phyloP scores from a whole-genome alignment of 352 stramenopile genomes.

The Nothophytophthora sp. region DNA sequence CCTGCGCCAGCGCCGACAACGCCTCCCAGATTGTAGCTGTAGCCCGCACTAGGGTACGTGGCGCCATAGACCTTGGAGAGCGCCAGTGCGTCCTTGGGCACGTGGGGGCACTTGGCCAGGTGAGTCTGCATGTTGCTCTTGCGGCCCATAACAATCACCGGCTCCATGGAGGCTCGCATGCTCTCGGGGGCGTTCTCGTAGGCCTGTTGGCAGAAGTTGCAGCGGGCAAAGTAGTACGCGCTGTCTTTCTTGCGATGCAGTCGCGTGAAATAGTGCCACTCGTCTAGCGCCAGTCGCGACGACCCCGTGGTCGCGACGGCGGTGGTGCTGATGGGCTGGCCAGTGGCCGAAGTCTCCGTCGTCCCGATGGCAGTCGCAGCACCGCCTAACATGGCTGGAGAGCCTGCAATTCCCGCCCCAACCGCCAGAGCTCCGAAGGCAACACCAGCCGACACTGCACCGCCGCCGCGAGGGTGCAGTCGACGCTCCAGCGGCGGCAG shows the following conservation, averaged over 20 bases:
- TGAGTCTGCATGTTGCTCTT: slow-evolving; percentile 89
- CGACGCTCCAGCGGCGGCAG: slow-evolving; percentile 54
- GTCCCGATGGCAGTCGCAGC: neutral
- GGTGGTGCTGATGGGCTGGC: slow-evolving; percentile 4
- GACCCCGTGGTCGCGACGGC: slow-evolving; percentile 11
- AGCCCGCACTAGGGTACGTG: too few relatives aligned
- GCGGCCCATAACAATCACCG: slow-evolving; percentile 64
- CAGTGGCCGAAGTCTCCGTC: neutral
- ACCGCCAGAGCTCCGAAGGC: slow-evolving; percentile 16
- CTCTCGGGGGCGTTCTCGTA: slow-evolving; percentile 48
- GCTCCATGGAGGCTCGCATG: slow-evolving; percentile 50
- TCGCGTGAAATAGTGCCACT: slow-evolving; percentile 82
- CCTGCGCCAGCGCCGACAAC: neutral
- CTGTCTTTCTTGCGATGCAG: slow-evolving; percentile 76
- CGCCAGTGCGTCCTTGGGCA: slow-evolving; percentile 49
- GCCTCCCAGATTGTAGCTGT: slow-evolving; percentile 1
- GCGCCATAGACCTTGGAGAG: slow-evolving; percentile 22
- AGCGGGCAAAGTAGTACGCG: slow-evolving; percentile 74
- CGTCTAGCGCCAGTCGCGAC: slow-evolving; percentile 57
- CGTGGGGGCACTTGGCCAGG: slow-evolving; percentile 71
- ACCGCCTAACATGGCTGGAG: too few relatives aligned
- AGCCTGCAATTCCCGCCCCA: neutral
- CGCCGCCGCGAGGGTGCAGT: slow-evolving; percentile 14
- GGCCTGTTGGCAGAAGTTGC: slow-evolving; percentile 82
- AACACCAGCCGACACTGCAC: slow-evolving; percentile 18